Conservation (phyloP, 768 basidiomycete genomes). For the Suillus hirtellus region DNA sequence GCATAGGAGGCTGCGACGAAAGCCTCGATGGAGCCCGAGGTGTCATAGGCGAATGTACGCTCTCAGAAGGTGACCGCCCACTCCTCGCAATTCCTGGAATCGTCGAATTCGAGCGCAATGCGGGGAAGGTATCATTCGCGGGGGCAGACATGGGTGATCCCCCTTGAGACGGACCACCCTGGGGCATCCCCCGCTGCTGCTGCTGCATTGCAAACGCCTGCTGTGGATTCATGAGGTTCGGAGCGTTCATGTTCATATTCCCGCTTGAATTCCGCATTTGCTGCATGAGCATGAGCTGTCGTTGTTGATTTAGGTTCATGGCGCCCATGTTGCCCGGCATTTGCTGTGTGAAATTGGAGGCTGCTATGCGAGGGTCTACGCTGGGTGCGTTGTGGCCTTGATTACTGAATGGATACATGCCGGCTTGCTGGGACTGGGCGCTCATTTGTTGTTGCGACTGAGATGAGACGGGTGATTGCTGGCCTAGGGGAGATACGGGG, state of each 20-base stretch:
- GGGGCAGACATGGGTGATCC: slow-evolving; percentile 46
- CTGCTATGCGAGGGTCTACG: slow-evolving; percentile 34
- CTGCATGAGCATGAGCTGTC: slow-evolving; percentile 45
- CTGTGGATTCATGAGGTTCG: slow-evolving; percentile 36
- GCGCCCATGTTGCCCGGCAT: slow-evolving; percentile 30
- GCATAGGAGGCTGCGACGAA: slow-evolving; percentile 48
- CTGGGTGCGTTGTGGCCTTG: slow-evolving; percentile 25
- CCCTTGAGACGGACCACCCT: slow-evolving; percentile 39
- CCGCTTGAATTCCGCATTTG: slow-evolving; percentile 31
- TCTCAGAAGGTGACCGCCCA: slow-evolving; percentile 73
- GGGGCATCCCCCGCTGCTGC: slow-evolving; percentile 32
- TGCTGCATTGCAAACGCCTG: slow-evolving; percentile 42
- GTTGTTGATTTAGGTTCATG: slow-evolving; percentile 41
- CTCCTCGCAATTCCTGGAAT: slow-evolving; percentile 78
- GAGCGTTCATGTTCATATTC: slow-evolving; percentile 25
- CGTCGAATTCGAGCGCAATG: slow-evolving; percentile 55
- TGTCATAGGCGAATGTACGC: slow-evolving; percentile 45
- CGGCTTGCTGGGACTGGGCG: slow-evolving; percentile 29
- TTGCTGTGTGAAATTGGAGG: slow-evolving; percentile 30
- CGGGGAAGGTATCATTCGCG: slow-evolving; percentile 44
- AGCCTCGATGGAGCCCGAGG: slow-evolving; percentile 37
- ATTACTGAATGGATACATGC: slow-evolving; percentile 30
- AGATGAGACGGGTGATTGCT: slow-evolving; percentile 31
- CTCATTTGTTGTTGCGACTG: slow-evolving; percentile 32
- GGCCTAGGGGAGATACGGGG: slow-evolving; percentile 31